Conservation (phyloP, 257 asterid species). For the Gentiana dahurica region DNA sequence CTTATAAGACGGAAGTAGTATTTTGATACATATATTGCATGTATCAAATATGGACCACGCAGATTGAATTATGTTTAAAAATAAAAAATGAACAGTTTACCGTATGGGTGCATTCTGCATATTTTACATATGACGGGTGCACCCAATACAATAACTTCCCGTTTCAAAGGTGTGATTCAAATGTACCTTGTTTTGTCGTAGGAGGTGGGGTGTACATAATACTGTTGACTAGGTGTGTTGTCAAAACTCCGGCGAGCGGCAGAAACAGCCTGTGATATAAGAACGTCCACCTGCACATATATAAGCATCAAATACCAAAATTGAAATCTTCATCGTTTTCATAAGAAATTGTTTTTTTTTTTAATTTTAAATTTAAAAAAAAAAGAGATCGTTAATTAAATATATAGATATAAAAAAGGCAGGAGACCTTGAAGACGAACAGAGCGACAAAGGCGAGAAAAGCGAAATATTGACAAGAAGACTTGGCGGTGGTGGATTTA, state of each 20-base stretch:
- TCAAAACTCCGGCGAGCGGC: slow-evolving; percentile 30
- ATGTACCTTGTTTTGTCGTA: slow-evolving; percentile 4
- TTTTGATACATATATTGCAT: too few relatives aligned
- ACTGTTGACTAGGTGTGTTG: slow-evolving; percentile 18
- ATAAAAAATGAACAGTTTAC: too few relatives aligned
- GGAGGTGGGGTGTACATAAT: slow-evolving; percentile 3
- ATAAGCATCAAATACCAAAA: too few relatives aligned
- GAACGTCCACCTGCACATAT: slow-evolving; percentile 54
- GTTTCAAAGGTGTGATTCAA: too few relatives aligned
- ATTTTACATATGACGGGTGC: too few relatives aligned
- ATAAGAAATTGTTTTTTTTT: not conserved
- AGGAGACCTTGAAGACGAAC: slow-evolving; percentile 69
- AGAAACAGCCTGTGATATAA: slow-evolving; percentile 44
- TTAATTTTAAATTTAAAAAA: not conserved
- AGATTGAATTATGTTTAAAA: too few relatives aligned
- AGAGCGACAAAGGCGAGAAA: slow-evolving; percentile 59
- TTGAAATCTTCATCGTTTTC: not conserved
- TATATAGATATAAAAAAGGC: not conserved
- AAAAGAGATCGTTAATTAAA: not conserved
- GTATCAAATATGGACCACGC: too few relatives aligned
- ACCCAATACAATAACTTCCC: too few relatives aligned
- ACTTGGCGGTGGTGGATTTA: slow-evolving; percentile 15
- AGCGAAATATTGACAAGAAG: slow-evolving; percentile 49
- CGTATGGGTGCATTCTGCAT: too few relatives aligned
- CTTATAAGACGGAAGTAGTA: too few relatives aligned